Evolutionary conservation across 345 rosid species (phyloP).

Genomic region (Leavenworthia alabamica): DNA sequence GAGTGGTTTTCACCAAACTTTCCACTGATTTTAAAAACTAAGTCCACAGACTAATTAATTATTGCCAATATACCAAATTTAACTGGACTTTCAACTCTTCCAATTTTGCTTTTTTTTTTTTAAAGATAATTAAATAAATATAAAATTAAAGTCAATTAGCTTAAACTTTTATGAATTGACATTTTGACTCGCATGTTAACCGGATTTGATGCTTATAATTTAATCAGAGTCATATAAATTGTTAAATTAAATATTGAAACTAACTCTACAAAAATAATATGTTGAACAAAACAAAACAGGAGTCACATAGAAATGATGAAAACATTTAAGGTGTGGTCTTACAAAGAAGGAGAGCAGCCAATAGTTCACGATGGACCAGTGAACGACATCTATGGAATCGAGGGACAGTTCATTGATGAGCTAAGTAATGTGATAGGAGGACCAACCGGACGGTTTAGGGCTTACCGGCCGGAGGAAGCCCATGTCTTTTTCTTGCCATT

Average conservation of each 20-base stretch:
- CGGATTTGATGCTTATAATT: not conserved
- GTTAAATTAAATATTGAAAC: not conserved
- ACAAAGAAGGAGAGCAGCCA: conserved; percentile 56
- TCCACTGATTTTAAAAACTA: not conserved
- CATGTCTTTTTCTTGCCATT: conserved; percentile 48
- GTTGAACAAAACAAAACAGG: conserved; percentile 21
- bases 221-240: not conserved
- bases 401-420: conserved; percentile 56
- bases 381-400: conserved; percentile 45
- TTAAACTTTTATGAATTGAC: not conserved
- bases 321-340: conserved; percentile 51
- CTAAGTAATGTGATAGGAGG: conserved; percentile 23
- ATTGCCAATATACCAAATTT: conserved; percentile 6
- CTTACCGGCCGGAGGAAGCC: conserved; percentile 47
- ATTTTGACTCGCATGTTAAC: not conserved
- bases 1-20: not conserved
- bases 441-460: conserved; percentile 29
- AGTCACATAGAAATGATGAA: conserved; percentile 58
- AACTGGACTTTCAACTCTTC: not conserved
- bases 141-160: conserved; percentile 5
- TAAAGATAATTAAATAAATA: not conserved
- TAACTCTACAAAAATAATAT: not conserved
- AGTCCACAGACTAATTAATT: not conserved
- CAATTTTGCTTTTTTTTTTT: not conserved
- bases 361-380: conserved; percentile 45